Percentiles rank a stretch among this genome's conserved stretches.
Evolutionary conservation across 192 early-diverging fungal genomes (phyloP).

Genomic region (Mycoemilia scoparia): DNA sequence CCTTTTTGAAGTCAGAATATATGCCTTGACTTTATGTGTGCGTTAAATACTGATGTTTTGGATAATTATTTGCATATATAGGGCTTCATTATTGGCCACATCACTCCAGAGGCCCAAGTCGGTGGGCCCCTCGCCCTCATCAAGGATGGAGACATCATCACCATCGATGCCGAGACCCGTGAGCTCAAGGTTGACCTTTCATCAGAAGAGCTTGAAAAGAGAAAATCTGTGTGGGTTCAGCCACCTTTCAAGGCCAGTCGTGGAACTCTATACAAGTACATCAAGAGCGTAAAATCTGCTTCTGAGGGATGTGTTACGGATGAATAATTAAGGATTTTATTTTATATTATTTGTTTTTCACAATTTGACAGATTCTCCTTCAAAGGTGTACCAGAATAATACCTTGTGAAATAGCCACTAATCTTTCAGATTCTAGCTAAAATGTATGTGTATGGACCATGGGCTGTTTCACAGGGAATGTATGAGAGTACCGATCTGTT

Average conservation of each 20-base stretch:
- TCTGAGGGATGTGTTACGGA: constrained; percentile 75
- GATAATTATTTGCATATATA: too few species aligned
- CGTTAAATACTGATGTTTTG: constrained; percentile 6
- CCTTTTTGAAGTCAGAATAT: constrained; percentile 22
- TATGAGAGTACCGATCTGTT: too few species aligned
- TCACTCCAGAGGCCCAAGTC: constrained; percentile 92
- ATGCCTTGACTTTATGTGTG: neutral
- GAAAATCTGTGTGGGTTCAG: constrained; percentile 54
- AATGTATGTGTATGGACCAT: too few species aligned
- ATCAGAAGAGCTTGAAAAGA: constrained; percentile 54
- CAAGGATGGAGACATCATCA: constrained; percentile 71
- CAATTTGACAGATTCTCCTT: too few species aligned
- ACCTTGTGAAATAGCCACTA: too few species aligned
- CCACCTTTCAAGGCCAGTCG: constrained; percentile 72
- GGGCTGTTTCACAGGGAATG: too few species aligned
- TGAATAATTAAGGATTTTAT: constrained; percentile 29
- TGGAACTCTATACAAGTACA: constrained; percentile 88
- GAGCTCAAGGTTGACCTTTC: constrained; percentile 59
- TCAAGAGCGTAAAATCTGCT: constrained; percentile 65
- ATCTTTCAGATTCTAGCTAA: too few species aligned
- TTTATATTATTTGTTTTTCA: neutral
- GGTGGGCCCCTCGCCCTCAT: constrained; percentile 93
- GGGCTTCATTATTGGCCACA: constrained; percentile 99
- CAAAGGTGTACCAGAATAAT: too few species aligned
- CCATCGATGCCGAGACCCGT: constrained; percentile 70